phyloP scores from a whole-genome alignment of 306 rosid genomes.

The Acacia acuminata region DNA sequence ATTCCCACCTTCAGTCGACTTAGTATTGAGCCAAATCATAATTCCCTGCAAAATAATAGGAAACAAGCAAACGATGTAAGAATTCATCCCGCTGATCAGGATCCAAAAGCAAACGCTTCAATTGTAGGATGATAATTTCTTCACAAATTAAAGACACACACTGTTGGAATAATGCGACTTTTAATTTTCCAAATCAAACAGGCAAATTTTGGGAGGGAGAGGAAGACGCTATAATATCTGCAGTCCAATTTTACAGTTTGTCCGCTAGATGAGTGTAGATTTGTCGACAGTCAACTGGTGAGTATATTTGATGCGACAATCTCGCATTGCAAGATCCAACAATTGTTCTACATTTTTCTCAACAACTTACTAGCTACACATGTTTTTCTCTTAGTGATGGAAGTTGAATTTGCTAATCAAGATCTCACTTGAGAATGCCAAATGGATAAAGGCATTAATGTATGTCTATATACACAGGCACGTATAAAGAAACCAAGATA shows the following conservation, averaged over 20 bases:
- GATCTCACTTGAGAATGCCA: no score
- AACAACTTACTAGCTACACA: not conserved
- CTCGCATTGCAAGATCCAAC: not conserved
- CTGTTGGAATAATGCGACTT: not conserved
- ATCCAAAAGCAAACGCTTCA: no score
- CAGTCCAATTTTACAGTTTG: not conserved
- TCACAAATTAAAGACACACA: no score
- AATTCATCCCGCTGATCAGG: no score
- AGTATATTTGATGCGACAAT: not conserved
- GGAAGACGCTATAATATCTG: not conserved
- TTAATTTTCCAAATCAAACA: not conserved
- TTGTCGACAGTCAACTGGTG: not conserved
- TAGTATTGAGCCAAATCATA: not conserved
- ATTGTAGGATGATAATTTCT: not conserved
- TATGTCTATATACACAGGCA: no score
- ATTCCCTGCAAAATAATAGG: not conserved
- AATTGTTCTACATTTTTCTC: not conserved
- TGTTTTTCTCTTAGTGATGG: no score
- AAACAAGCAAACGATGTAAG: not conserved
- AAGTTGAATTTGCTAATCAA: no score
- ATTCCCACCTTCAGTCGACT: no score
- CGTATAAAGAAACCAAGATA: not conserved
- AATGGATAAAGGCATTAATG: not conserved
- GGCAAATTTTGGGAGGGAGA: not conserved
- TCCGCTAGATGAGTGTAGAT: not conserved